Evolutionary conservation across 2,329 filamentous ascomycete genomes (phyloP).

Genomic region (Hymenoscyphus repandus): DNA sequence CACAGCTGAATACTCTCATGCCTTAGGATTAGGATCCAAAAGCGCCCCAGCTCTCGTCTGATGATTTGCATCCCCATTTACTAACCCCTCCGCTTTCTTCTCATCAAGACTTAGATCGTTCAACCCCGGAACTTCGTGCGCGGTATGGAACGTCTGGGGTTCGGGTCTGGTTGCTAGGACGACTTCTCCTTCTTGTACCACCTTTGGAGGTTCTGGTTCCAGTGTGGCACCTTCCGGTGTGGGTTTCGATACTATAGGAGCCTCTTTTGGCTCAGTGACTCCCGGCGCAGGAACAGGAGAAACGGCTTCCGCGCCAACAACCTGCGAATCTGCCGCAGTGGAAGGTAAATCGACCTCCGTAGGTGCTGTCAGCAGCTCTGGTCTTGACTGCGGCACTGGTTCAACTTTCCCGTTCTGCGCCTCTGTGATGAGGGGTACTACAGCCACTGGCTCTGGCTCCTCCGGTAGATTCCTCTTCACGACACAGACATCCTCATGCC

Average conservation of each 20-base stretch:
- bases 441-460: background rate
- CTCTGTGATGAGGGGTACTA: background rate
- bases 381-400: background rate
- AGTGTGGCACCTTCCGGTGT: background rate
- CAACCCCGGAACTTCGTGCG: slow-evolving; percentile 15
- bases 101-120: slow-evolving; percentile 13
- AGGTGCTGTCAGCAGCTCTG: slow-evolving; percentile 11
- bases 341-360: slow-evolving; percentile 8
- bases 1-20: too few relatives aligned
- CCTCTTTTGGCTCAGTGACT: background rate
- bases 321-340: background rate
- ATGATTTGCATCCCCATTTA: slow-evolving; percentile 6
- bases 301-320: background rate
- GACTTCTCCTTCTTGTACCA: slow-evolving; percentile 19
- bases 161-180: slow-evolving; percentile 20
- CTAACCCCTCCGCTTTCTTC: slow-evolving; percentile 7
- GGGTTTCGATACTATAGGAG: background rate
- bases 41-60: slow-evolving; percentile 9
- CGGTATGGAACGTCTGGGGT: slow-evolving; percentile 21
- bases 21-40: slow-evolving; percentile 13
- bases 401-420: slow-evolving; percentile 7
- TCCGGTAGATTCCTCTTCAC: slow-evolving; percentile 13
- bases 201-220: slow-evolving; percentile 1
- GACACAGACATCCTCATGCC: slow-evolving; percentile 35
- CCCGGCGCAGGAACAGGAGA: background rate